Evolutionary conservation across 257 asterid species (phyloP), one percentile per base, ranked within the genome.

Genomic region (Schizonepeta tenuifolia): DNA sequence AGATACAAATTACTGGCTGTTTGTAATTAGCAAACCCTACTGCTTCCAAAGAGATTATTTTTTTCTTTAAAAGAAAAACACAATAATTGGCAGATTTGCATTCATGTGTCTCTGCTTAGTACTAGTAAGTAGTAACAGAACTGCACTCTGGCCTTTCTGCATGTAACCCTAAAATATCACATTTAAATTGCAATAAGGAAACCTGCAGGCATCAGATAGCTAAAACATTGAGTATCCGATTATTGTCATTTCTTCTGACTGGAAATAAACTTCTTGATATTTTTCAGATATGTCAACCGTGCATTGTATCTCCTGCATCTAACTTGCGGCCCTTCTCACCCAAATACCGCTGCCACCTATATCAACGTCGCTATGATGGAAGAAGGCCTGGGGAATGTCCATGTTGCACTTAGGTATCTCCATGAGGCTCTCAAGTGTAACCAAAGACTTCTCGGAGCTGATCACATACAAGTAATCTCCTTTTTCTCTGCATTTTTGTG

Each of bases 301-400:
- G 96, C 96, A 5, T 73, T 90, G 69, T 87, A 87, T 81, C 96
- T 89, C 59, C 78, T 89, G 86, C 93, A 87, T 74, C 80, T 89
- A 63, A 89, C 91, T 28, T 89, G 96, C 54, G 96, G 96, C 22
- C 93, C 91, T 47, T 87, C 96, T 75, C 96, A 87, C 70, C 96
- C 96, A 47, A 89, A 87, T 75, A 89, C 96, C 17, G 93, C 96
- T 69, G 96, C 96, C 71, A 87, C 93, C 49, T 89, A 89, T 65
- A 89, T 89, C 44, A 89, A 89, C 66, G 91, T 89, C 2, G 96
- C 96, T 74, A 89, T 89, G 96, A 89, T 89, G 96, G 93, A 89
- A 87, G 96, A 89, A 83, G 96, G 96, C 62, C 70, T 89, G 68
- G 96, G 96, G 31, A 89, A 89, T 77, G 96, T 77, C 66, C 96